A percentile compares a stretch with the other conserved stretches of the same genome.
These are phyloP conservation scores for Diaporthe eres DNA, from an alignment of 2,329 filamentous ascomycete genomes.

Conservation along the genomic window DNA sequence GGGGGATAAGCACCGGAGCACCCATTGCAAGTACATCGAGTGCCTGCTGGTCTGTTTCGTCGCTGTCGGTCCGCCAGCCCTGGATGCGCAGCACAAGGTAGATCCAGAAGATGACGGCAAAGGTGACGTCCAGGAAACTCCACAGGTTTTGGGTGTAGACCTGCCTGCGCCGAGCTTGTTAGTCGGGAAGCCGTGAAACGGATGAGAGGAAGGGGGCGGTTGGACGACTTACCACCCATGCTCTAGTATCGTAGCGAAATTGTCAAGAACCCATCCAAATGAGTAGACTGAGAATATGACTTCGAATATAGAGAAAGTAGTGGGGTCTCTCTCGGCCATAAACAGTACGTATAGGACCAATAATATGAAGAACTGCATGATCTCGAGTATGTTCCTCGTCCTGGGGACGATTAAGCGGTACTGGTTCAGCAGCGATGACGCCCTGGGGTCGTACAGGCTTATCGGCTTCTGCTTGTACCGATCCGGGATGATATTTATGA, in stretches of 20 bases:
- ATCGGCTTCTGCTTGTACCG: conserved; percentile 89
- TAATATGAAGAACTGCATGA: conserved; percentile 79
- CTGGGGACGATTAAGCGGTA: conserved; percentile 87
- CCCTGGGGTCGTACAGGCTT: conserved; percentile 82
- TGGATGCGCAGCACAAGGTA: conserved; percentile 79
- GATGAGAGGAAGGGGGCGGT: neutral
- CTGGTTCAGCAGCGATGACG: conserved; percentile 84
- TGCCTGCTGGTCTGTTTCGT: conserved; percentile 72
- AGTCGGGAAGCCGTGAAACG: conserved; percentile 53
- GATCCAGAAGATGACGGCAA: conserved; percentile 77
- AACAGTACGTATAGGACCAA: conserved; percentile 78
- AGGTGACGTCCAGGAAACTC: conserved; percentile 88
- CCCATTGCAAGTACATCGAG: conserved; percentile 85
- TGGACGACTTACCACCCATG: conserved; percentile 70
- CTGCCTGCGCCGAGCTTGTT: conserved; percentile 62
- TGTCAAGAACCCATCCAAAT: conserved; percentile 84
- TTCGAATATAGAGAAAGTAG: conserved; percentile 70
- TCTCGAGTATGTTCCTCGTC: conserved; percentile 82
- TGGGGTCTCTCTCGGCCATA: conserved; percentile 78
- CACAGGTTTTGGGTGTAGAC: conserved; percentile 91
- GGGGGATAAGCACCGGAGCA: conserved; percentile 82
- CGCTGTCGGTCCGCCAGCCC: conserved; percentile 66
- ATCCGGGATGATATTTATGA: conserved; percentile 87
- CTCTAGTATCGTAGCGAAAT: conserved; percentile 82
- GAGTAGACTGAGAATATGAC: conserved; percentile 79